Conservation (phyloP, 768 basidiomycete species). For the Trametes maxima region DNA sequence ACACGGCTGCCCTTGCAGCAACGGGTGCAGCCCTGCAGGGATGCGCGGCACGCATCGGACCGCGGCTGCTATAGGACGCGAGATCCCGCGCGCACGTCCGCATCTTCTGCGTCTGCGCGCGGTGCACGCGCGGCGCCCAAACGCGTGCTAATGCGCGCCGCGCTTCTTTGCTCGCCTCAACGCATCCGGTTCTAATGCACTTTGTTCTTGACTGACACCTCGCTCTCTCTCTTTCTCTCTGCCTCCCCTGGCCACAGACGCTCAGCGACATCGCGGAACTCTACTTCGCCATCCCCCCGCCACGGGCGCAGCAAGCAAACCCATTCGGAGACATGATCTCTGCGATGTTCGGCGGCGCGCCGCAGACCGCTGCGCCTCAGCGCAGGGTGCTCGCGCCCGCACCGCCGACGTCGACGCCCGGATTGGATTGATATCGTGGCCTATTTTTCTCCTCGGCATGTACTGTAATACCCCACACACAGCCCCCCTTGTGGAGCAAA, state of each 20-base stretch:
- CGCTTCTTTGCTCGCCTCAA: constrained; percentile 9
- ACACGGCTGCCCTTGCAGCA: neutral
- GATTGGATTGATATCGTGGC: constrained; percentile 44
- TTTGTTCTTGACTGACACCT: constrained; percentile 16
- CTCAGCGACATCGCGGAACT: constrained; percentile 67
- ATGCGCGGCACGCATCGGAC: neutral
- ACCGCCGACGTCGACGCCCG: constrained; percentile 36
- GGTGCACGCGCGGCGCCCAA: constrained; percentile 1
- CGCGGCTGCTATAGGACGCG: constrained; percentile 6
- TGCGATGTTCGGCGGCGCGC: constrained; percentile 79
- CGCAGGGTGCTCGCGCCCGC: constrained; percentile 52
- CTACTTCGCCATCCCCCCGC: constrained; percentile 88
- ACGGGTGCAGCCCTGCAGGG: constrained; percentile 3
- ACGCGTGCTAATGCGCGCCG: constrained; percentile 10
- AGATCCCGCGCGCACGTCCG: constrained; percentile 6
- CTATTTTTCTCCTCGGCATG: no score
- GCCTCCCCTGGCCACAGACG: constrained; percentile 43
- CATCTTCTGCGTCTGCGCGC: constrained; percentile 1
- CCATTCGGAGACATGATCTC: constrained; percentile 90
- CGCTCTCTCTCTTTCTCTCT: neutral
- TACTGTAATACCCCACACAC: neutral
- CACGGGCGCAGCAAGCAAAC: constrained; percentile 69
- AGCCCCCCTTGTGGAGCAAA: neutral
- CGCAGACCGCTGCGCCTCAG: constrained; percentile 36
- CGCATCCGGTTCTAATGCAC: constrained; percentile 12